Evolutionary conservation across 768 basidiomycete species (phyloP), one percentile per base, ranked within the genome.

Genomic region (Leccinum truebloodii): DNA sequence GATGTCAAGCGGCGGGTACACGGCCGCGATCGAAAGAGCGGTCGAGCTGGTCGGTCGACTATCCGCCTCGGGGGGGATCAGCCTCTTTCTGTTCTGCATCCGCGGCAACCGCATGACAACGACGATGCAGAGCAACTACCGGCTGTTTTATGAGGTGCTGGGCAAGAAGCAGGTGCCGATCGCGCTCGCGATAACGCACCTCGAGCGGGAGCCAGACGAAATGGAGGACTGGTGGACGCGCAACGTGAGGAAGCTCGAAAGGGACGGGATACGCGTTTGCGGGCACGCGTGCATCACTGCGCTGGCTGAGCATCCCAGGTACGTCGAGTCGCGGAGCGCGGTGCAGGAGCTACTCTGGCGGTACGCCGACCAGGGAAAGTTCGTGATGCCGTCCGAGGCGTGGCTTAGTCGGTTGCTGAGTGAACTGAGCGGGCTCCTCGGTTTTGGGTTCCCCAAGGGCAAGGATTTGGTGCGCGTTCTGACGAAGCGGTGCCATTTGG

Each of bases 121-220:
- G 28, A 69, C 67, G 50, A 65, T 65, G 55, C 66, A 64, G 60
- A 73, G 59, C 51, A 77, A 75, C 46, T 77, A 74, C 30, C 58
- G 64, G 3, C 59, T 80, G 18, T 79, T 80, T 65, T 63, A 72
- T 44, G 73, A 80, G 52, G 71, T 79, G 37, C 74, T 81, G 4
- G 80, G 80, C 44, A 69, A 64, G 55, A 61, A 61, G 32, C 58
- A 69, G 34, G 79, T 80, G 13, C 80, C 79, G 20, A 72, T 75
- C 39, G 69, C 76, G 3, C 55, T 80, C 18, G 76, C 71, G 24
- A 62, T 81, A 10, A 80, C 77, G 0, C 75, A 78, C 26, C 70
- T 80, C 4, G 79, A 78, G 55, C 59, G 69, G 2, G 74, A 75
- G 41, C 28, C 2, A 1, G 48, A 53, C 49, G 2, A 46, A 12